phyloP scores from a whole-genome alignment of 2,329 filamentous ascomycete species.

The Shiraia sp. region DNA sequence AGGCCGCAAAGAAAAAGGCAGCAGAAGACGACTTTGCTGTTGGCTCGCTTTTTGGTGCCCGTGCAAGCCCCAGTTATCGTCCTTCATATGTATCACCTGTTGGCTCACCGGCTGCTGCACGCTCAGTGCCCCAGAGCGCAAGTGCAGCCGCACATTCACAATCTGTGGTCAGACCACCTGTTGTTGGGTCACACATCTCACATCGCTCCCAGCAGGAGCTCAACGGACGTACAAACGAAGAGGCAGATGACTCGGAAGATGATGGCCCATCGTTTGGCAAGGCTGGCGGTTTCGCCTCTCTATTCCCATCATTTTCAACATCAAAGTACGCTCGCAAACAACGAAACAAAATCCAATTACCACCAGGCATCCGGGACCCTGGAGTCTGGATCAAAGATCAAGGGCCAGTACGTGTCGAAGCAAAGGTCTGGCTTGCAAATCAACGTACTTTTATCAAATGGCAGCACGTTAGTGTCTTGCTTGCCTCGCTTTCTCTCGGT shows the following conservation, averaged over 20 bases:
- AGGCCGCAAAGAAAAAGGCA: constrained; percentile 76
- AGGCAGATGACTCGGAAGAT: constrained; percentile 56
- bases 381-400: constrained; percentile 91
- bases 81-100: constrained; percentile 68
- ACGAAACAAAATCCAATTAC: constrained; percentile 62
- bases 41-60: constrained; percentile 75
- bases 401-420: constrained; percentile 88
- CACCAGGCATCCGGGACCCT: constrained; percentile 86
- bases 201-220: constrained; percentile 20
- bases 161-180: constrained; percentile 19
- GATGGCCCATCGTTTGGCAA: constrained; percentile 38
- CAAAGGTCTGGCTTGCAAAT: constrained; percentile 98
- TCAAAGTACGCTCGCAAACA: constrained; percentile 64
- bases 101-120: constrained; percentile 58
- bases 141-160: constrained; percentile 23
- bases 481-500: constrained; percentile 80
- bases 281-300: constrained; percentile 63
- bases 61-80: constrained; percentile 48
- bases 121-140: constrained; percentile 27
- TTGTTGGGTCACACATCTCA: constrained; percentile 22
- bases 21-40: constrained; percentile 88
- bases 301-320: constrained; percentile 82
- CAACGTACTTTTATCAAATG: constrained; percentile 98
- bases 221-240: constrained; percentile 47
- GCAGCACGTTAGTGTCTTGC: constrained; percentile 90